Base-by-base conservation (phyloP, 2,329 filamentous ascomycete species). In the Fonsecaea nubica region DNA sequence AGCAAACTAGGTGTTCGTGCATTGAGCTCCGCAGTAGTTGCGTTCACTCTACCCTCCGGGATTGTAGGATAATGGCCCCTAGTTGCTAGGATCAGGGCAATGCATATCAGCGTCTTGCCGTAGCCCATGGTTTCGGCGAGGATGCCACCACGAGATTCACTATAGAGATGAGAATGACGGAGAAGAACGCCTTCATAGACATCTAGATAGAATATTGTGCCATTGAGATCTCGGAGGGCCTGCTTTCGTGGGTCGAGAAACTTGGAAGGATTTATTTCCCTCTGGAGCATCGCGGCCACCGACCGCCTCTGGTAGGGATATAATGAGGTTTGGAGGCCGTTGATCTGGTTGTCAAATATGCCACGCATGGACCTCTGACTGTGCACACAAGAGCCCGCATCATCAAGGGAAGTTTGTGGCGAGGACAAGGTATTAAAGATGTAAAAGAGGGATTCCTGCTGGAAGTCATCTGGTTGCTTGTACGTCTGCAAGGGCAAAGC, bases 21-120 rank as follows among this genome's bases (percentile, higher is more conserved):
- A 36, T 85, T 79, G 56, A 82, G 55, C 71, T 81, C 71, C 72
- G 78, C 55, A 74, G 80, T 64, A 48, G 78, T 71, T 58, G 54
- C 55, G 38, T 82, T 74, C 71, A 84, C 80, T 74, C 90, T 86
- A 61, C 89, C 76, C 2, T 88, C 83, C 1, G 93, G 90, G 3
- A 90, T 85, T 18, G 83, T 79, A 4, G 92, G 86, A 10, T 88
- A 85, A 68, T 93, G 85, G 36, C 88, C 82, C 72, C 86, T 88
- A 0, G 92, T 96, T 2, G 92, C 89, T 32, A 96, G 81, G 45
- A 97, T 88, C 1, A 92, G 80, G 6, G 90, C 84, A 18, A 98
- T 80, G 69, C 91, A 94, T 10, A 97, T 96, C 32, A 97, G 79
- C 0, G 94, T 97, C 80, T 97, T 98, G 0, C 94, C 93, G 55